phyloP scores from a whole-genome alignment of 371 early-diverging fungal genomes.

The Mucor saturninus region DNA sequence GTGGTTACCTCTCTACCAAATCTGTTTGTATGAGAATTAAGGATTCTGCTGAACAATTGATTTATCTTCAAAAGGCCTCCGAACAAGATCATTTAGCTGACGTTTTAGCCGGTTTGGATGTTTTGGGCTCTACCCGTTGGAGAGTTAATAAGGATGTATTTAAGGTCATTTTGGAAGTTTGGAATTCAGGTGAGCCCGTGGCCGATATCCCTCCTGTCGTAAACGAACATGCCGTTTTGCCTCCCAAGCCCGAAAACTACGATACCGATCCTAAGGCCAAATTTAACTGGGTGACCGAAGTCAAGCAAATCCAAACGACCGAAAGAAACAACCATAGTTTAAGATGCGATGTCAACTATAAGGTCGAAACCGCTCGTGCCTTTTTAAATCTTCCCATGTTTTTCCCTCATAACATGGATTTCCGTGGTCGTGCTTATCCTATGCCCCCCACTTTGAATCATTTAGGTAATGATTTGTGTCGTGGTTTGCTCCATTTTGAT shows the following conservation, averaged over 20 bases:
- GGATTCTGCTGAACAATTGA: slow-evolving; percentile 74
- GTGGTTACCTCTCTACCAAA: slow-evolving; percentile 87
- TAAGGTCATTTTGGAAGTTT: slow-evolving; percentile 78
- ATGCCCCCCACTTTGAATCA: slow-evolving; percentile 96
- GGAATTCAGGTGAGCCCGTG: slow-evolving; percentile 86
- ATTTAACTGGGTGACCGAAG: slow-evolving; percentile 55
- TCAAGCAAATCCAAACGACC: slow-evolving; percentile 55
- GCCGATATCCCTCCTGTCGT: slow-evolving; percentile 72
- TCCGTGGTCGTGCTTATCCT: slow-evolving; percentile 98
- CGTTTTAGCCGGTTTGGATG: slow-evolving; percentile 85
- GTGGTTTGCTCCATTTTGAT: slow-evolving; percentile 89
- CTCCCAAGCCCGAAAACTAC: slow-evolving; percentile 72
- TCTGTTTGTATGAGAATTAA: slow-evolving; percentile 80
- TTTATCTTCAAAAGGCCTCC: slow-evolving; percentile 84
- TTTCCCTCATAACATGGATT: slow-evolving; percentile 98
- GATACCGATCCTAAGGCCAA: slow-evolving; percentile 69
- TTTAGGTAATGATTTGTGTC: slow-evolving; percentile 94
- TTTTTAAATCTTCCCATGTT: slow-evolving; percentile 89
- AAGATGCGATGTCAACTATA: slow-evolving; percentile 93
- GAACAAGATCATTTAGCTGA: slow-evolving; percentile 70
- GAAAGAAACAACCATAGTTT: slow-evolving; percentile 82
- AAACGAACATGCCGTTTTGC: slow-evolving; percentile 37
- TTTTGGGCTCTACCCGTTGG: slow-evolving; percentile 92
- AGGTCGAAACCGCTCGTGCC: slow-evolving; percentile 93
- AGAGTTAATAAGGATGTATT: slow-evolving; percentile 84